Evolutionary conservation across 2,329 filamentous ascomycete genomes (phyloP).

Genomic region (Claviceps pusilla): DNA sequence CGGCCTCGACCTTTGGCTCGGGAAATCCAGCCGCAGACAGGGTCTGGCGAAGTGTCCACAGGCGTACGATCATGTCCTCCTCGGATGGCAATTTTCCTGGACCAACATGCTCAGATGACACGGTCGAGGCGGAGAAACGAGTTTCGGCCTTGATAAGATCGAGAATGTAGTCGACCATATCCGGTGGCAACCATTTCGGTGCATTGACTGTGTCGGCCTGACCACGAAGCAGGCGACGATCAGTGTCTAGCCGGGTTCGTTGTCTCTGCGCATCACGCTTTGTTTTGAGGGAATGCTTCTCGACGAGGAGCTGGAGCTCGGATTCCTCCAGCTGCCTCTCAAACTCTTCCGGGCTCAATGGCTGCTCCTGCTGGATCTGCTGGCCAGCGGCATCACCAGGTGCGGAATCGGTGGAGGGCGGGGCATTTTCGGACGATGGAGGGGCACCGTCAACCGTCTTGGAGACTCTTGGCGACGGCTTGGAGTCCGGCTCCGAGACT

Average conservation of each 20-base stretch:
- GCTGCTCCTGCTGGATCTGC: conserved; percentile 20
- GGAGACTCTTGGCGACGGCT: conserved; percentile 10
- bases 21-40: conserved; percentile 57
- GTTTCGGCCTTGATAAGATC: conserved; percentile 55
- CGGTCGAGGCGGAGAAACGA: conserved; percentile 38
- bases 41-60: conserved; percentile 73
- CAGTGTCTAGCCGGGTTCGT: conserved; percentile 64
- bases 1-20: conserved; percentile 44
- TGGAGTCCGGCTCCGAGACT: conserved; percentile 22
- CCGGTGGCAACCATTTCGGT: conserved; percentile 64
- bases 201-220: conserved; percentile 62
- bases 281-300: conserved; percentile 66
- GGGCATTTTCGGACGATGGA: conserved; percentile 11
- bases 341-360: conserved; percentile 71
- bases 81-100: conserved; percentile 45
- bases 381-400: conserved; percentile 2
- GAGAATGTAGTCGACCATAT: conserved; percentile 64
- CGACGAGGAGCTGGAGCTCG: conserved; percentile 76
- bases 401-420: conserved; percentile 12
- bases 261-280: conserved; percentile 68
- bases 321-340: conserved; percentile 78
- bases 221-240: conserved; percentile 63
- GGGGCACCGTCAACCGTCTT: conserved; percentile 13
- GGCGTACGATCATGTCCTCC: conserved; percentile 61
- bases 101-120: conserved; percentile 28